phyloP scores from a whole-genome alignment of 192 early-diverging fungal genomes.

The Entomortierella lignicola region DNA sequence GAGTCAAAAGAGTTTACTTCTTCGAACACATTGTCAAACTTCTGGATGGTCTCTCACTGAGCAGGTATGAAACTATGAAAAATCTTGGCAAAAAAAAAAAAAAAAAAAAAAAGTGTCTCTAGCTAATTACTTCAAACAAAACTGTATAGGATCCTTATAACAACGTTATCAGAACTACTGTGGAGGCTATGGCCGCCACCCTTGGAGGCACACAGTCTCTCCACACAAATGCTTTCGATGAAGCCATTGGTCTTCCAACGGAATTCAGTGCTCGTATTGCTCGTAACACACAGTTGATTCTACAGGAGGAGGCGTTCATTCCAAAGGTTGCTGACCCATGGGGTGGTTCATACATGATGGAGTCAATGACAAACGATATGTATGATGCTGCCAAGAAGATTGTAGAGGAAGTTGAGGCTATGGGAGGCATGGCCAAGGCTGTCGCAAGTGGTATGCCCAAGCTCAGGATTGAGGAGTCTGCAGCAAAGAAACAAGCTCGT shows the following conservation, averaged over 20 bases:
- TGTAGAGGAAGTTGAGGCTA: conserved; percentile 82
- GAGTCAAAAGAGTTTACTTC: conserved; percentile 79
- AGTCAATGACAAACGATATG: conserved; percentile 85
- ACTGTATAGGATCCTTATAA: conserved; percentile 82
- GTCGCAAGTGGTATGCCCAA: conserved; percentile 91
- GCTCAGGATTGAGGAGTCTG: conserved; percentile 87
- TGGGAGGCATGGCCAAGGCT: conserved; percentile 94
- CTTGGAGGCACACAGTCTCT: conserved; percentile 93
- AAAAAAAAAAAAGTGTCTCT: not conserved
- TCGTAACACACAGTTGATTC: conserved; percentile 90
- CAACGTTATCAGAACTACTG: conserved; percentile 88
- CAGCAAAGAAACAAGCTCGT: conserved; percentile 87
- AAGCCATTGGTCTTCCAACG: conserved; percentile 89
- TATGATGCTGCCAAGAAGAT: conserved; percentile 75
- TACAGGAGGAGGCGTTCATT: conserved; percentile 89
- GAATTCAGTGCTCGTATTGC: conserved; percentile 89
- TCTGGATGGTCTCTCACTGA: conserved; percentile 93
- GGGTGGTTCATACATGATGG: conserved; percentile 96
- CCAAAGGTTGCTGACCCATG: conserved; percentile 92
- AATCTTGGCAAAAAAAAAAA: too few species aligned
- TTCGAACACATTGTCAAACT: conserved; percentile 92
- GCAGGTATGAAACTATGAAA: conserved; percentile 59
- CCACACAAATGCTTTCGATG: conserved; percentile 93
- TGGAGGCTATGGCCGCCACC: conserved; percentile 94
- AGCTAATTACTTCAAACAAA: not conserved